Conservation (phyloP, 305 asterid genomes). For the Fraxinus greggii region DNA sequence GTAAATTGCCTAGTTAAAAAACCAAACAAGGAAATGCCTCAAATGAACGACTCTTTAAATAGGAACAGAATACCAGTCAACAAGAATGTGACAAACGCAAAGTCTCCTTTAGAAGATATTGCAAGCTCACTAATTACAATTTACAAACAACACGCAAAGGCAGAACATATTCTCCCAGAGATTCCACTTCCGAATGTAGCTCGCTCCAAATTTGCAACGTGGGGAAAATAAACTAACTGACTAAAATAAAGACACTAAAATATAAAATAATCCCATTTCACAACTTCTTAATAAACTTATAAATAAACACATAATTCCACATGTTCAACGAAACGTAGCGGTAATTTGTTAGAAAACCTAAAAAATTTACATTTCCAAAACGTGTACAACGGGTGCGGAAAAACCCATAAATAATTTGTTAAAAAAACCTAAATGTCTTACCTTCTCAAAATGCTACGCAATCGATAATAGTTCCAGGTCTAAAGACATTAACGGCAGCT, state of each 20-base stretch:
- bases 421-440: neutral
- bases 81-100: slow-evolving; percentile 39
- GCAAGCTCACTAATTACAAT: neutral
- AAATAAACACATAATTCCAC: neutral
- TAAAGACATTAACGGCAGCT: neutral
- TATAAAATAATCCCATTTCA: neutral
- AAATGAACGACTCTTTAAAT: slow-evolving; percentile 36
- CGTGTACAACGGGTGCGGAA: neutral
- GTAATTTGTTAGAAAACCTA: neutral
- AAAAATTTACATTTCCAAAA: neutral
- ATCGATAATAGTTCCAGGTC: neutral
- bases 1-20: slow-evolving; percentile 37
- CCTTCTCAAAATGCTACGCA: neutral
- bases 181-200: neutral
- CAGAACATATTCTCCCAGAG: neutral
- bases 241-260: no score
- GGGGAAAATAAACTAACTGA: neutral
- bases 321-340: neutral
- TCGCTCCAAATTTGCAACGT: neutral
- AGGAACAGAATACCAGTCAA: slow-evolving; percentile 39
- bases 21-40: slow-evolving; percentile 29
- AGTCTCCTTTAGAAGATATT: slow-evolving; percentile 32
- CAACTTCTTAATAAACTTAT: neutral
- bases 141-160: neutral
- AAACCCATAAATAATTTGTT: neutral